Evolutionary conservation across 257 asterid genomes (phyloP).

Genomic region (Cordia subcordata): DNA sequence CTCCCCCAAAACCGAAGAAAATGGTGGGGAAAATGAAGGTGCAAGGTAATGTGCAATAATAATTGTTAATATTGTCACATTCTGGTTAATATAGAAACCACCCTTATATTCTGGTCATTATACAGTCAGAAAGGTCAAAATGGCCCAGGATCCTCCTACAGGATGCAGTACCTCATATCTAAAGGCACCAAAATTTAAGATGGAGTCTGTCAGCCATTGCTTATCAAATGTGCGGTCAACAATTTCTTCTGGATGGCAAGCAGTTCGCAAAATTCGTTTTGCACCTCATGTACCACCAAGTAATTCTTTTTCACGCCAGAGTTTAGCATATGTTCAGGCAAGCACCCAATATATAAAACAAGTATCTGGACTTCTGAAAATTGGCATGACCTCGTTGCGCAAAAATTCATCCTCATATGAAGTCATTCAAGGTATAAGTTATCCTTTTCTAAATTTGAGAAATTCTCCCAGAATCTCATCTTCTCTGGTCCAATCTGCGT

Average conservation of each 20-base stretch:
- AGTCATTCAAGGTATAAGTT: slow-evolving; percentile 28
- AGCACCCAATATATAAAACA: slow-evolving; percentile 44
- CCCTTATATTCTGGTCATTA: slow-evolving; percentile 4
- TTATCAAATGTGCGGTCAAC: slow-evolving; percentile 25
- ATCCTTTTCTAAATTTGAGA: background rate
- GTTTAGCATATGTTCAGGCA: slow-evolving; percentile 45
- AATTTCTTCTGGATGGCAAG: slow-evolving; percentile 40
- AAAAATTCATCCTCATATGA: slow-evolving; percentile 47
- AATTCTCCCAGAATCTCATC: background rate
- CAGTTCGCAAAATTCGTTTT: slow-evolving; percentile 35
- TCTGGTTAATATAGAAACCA: background rate
- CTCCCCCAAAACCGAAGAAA: slow-evolving; percentile 43
- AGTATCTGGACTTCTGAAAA: slow-evolving; percentile 51
- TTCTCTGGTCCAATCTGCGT: too few species aligned
- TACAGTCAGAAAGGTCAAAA: slow-evolving; percentile 49
- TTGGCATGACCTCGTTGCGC: slow-evolving; percentile 45
- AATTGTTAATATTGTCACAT: background rate
- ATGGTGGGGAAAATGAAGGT: slow-evolving; percentile 55
- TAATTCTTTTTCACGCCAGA: slow-evolving; percentile 47
- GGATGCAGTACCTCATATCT: slow-evolving; percentile 39
- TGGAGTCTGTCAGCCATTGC: slow-evolving; percentile 28
- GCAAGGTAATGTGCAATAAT: slow-evolving; percentile 30
- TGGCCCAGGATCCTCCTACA: slow-evolving; percentile 40
- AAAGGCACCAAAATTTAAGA: slow-evolving; percentile 38
- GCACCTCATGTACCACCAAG: slow-evolving; percentile 33